phyloP scores from a whole-genome alignment of 371 early-diverging fungal genomes.

The Mucor sp. region DNA sequence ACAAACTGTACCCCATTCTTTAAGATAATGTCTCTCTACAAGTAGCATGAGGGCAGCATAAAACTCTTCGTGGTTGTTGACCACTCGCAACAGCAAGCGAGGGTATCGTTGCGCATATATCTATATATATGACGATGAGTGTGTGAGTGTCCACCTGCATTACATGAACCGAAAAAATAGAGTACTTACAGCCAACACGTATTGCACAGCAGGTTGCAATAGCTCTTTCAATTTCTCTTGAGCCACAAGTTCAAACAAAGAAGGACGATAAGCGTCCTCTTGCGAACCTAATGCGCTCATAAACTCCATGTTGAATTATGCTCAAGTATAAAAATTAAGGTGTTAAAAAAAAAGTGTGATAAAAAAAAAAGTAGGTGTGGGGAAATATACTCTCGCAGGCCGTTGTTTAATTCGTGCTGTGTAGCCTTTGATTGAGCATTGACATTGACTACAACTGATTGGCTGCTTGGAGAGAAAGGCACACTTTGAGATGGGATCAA shows the following conservation, averaged over 20 bases:
- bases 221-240: slow-evolving; percentile 82
- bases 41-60: slow-evolving; percentile 77
- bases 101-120: slow-evolving; percentile 93
- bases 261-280: slow-evolving; percentile 78
- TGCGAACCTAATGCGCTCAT: slow-evolving; percentile 80
- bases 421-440: neutral
- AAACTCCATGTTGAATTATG: slow-evolving; percentile 70
- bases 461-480: neutral
- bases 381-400: neutral
- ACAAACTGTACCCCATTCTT: slow-evolving; percentile 66
- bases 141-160: neutral
- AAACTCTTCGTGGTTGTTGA: slow-evolving; percentile 80
- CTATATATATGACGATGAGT: no score
- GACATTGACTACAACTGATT: neutral
- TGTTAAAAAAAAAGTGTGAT: neutral
- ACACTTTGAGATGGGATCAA: neutral
- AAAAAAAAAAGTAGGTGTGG: neutral
- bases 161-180: neutral
- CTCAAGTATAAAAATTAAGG: neutral
- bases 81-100: slow-evolving; percentile 74
- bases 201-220: slow-evolving; percentile 85
- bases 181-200: slow-evolving; percentile 73
- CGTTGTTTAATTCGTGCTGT: neutral
- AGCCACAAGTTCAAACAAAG: slow-evolving; percentile 88
- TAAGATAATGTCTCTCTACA: slow-evolving; percentile 82